Percentiles rank a stretch among this genome's conserved stretches.
phyloP scores from a whole-genome alignment of 2,329 filamentous ascomycete species.

The Cordyceps cateniannulata region DNA sequence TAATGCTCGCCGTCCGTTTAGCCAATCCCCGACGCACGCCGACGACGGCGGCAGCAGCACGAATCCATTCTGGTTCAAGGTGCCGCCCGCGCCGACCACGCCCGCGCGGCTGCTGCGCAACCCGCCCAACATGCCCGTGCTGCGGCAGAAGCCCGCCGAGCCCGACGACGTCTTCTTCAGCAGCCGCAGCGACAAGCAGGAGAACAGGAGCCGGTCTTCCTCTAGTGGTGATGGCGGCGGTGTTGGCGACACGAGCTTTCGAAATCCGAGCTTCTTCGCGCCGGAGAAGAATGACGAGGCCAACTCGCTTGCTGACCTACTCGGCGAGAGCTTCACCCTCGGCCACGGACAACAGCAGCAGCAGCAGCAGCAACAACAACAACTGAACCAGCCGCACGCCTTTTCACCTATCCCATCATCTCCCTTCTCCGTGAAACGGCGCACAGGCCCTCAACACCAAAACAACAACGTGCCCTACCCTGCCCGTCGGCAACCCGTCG shows the following conservation, averaged over 20 bases:
- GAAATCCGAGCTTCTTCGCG: slow-evolving; percentile 57
- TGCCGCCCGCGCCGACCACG: slow-evolving; percentile 62
- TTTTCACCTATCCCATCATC: background rate
- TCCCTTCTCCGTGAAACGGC: background rate
- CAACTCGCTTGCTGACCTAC: slow-evolving; percentile 37
- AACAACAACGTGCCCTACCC: too few relatives aligned
- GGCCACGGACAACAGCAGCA: slow-evolving; percentile 22
- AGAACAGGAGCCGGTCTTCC: slow-evolving; percentile 6
- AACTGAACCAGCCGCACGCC: background rate
- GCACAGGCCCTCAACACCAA: background rate
- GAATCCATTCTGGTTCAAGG: slow-evolving; percentile 61
- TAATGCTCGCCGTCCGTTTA: slow-evolving; percentile 30
- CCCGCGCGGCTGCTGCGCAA: slow-evolving; percentile 58
- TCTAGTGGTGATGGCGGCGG: background rate
- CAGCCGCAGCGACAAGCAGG: slow-evolving; percentile 17
- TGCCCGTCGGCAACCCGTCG: background rate
- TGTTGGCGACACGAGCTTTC: slow-evolving; percentile 37
- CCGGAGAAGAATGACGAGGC: slow-evolving; percentile 36
- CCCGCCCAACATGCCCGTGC: slow-evolving; percentile 49
- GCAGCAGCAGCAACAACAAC: background rate
- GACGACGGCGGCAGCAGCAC: slow-evolving; percentile 33
- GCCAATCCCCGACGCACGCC: slow-evolving; percentile 37
- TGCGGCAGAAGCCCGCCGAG: slow-evolving; percentile 39
- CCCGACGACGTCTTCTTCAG: slow-evolving; percentile 47
- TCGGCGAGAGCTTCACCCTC: slow-evolving; percentile 38